Conservation (phyloP, 1,139 yeast genomes). For the Diutina scorzettiae region DNA sequence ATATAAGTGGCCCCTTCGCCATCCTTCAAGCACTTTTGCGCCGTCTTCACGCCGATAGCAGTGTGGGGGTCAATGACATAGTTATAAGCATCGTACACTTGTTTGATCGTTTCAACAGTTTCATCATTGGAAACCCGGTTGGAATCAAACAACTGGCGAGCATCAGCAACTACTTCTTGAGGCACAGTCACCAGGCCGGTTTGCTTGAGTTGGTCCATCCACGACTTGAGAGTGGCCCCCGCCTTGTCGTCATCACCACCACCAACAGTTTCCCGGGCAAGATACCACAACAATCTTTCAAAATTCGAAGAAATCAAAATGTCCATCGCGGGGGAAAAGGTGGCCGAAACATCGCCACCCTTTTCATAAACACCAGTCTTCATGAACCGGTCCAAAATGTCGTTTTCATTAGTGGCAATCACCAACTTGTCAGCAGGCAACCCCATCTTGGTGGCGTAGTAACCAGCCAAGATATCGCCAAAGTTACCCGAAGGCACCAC, state of each 20-base stretch:
- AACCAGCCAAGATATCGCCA: constrained; percentile 96
- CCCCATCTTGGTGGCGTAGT: constrained; percentile 91
- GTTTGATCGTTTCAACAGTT: constrained; percentile 66
- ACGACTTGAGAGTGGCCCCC: constrained; percentile 54
- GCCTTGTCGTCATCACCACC: constrained; percentile 52
- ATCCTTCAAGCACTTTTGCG: constrained; percentile 36
- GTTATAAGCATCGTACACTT: constrained; percentile 42
- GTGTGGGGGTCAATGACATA: constrained; percentile 95
- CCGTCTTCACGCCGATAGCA: constrained; percentile 83
- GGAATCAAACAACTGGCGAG: constrained; percentile 60
- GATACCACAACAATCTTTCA: constrained; percentile 92
- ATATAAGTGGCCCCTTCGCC: constrained; percentile 41
- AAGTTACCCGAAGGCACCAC: constrained; percentile 98
- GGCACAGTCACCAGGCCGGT: constrained; percentile 71
- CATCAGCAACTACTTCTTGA: constrained; percentile 48
- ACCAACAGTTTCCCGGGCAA: constrained; percentile 58
- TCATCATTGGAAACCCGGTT: constrained; percentile 70
- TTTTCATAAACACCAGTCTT: constrained; percentile 77
- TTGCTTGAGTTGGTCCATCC: constrained; percentile 73
- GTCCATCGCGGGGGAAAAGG: constrained; percentile 98
- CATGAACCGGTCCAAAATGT: constrained; percentile 85
- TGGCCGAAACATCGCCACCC: constrained; percentile 57
- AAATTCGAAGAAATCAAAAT: constrained; percentile 89
- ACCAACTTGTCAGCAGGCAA: constrained; percentile 77
- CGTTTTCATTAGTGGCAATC: constrained; percentile 93